Evolutionary conservation across 1,284 basidiomycete genomes (phyloP).

Genomic region (Neolentinus lepideus): DNA sequence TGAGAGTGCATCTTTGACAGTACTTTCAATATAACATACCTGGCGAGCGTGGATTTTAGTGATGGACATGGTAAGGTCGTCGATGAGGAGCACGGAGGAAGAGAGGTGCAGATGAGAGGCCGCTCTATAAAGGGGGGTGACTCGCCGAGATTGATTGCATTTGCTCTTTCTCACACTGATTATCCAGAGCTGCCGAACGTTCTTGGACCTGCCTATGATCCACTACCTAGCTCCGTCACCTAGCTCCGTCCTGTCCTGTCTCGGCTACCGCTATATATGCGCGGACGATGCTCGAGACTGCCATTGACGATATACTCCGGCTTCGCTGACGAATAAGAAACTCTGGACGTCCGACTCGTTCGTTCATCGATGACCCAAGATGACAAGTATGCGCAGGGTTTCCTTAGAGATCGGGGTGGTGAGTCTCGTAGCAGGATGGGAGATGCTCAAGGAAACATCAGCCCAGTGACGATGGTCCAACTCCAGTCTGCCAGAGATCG

Average conservation of each 20-base stretch:
- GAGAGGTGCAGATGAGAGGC: neutral
- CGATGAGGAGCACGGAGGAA: neutral
- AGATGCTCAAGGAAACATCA: too few relatives aligned
- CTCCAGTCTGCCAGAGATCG: neutral
- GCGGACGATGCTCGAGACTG: neutral
- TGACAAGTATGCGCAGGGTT: neutral
- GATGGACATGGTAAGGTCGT: slow-evolving; percentile 64
- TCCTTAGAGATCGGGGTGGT: neutral
- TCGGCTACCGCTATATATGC: neutral
- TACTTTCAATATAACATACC: slow-evolving; percentile 35
- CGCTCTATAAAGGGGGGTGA: neutral
- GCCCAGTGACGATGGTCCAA: neutral
- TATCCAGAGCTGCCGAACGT: neutral
- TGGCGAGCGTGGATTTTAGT: slow-evolving; percentile 85
- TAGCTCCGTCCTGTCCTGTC: neutral
- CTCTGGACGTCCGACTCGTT: neutral
- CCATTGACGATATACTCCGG: neutral
- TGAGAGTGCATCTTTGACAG: slow-evolving; percentile 5
- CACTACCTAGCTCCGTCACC: neutral
- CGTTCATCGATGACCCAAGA: neutral
- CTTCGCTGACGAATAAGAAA: neutral
- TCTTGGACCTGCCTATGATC: neutral
- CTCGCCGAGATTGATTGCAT: slow-evolving; percentile 1
- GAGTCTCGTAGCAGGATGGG: too few relatives aligned
- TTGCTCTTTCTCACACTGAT: slow-evolving; percentile 2